phyloP scores from a whole-genome alignment of 2,329 filamentous ascomycete genomes.

The Paracorniculantispora psalliotae region DNA sequence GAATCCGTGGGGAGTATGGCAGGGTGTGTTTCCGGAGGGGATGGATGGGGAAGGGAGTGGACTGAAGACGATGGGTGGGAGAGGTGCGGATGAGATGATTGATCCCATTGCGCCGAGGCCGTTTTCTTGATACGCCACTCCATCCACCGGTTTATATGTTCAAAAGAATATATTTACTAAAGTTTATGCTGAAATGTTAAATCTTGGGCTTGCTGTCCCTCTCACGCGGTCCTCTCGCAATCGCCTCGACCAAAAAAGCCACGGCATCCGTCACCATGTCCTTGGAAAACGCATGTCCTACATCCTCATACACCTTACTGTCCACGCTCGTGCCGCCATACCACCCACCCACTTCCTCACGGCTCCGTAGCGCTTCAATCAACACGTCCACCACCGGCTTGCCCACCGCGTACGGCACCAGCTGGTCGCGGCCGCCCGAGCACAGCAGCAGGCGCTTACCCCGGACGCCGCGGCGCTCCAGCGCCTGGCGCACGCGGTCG shows the following conservation, averaged over 20 bases:
- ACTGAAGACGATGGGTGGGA: conserved; percentile 29
- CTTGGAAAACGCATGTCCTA: conserved; percentile 64
- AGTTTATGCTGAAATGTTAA: conserved; percentile 8
- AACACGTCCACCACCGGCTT: conserved; percentile 59
- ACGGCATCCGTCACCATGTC: conserved; percentile 65
- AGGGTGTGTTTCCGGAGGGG: conserved; percentile 39
- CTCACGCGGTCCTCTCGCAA: conserved; percentile 28
- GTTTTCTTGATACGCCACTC: conserved; percentile 27
- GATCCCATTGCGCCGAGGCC: conserved; percentile 34
- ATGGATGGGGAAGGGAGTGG: conserved; percentile 31
- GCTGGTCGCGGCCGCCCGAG: conserved; percentile 61
- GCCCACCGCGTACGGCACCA: conserved; percentile 64
- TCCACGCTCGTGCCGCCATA: conserved; percentile 47
- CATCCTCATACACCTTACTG: conserved; percentile 62
- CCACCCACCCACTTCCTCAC: conserved; percentile 40
- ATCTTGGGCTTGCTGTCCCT: conserved; percentile 22
- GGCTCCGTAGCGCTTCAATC: conserved; percentile 48
- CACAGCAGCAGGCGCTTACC: conserved; percentile 63
- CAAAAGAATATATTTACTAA: neutral
- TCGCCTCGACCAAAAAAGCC: conserved; percentile 52
- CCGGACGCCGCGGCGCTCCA: conserved; percentile 43
- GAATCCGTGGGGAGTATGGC: conserved; percentile 44
- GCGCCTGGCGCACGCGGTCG: conserved; percentile 38
- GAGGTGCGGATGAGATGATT: conserved; percentile 36
- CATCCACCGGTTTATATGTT: neutral